Evolutionary conservation across 257 asterid genomes (phyloP).

Genomic region (Solanum sitiens): DNA sequence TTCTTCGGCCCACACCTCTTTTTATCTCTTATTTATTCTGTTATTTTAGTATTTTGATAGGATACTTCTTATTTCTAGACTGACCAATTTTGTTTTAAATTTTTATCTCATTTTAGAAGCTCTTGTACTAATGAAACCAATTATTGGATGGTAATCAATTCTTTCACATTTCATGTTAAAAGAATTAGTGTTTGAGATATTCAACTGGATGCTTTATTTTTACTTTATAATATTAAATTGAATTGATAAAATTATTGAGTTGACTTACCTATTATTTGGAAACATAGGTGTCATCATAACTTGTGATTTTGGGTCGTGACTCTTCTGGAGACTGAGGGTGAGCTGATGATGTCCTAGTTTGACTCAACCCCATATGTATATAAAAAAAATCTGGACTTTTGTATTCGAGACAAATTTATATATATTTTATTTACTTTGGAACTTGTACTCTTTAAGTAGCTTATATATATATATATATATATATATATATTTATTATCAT

Average conservation of each 20-base stretch:
- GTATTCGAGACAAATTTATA: no score
- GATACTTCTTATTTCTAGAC: not conserved
- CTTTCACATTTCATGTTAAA: not conserved
- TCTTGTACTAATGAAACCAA: not conserved
- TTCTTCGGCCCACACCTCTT: not conserved
- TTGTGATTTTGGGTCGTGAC: not conserved
- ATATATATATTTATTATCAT: not conserved
- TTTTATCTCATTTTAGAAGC: not conserved
- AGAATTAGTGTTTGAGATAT: not conserved
- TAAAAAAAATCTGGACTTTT: no score
- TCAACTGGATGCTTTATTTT: not conserved
- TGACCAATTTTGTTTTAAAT: no score
- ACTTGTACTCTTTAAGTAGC: no score
- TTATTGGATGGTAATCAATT: not conserved
- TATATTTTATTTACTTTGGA: no score
- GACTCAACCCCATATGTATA: not conserved
- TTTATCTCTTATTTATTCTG: not conserved
- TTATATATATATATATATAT: no score
- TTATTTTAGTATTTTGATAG: not conserved
- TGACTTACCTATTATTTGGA: not conserved
- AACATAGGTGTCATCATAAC: not conserved
- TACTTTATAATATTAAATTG: no score
- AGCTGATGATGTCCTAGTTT: not conserved
- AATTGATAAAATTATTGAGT: not conserved
- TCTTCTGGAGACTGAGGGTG: not conserved